phyloP scores from a whole-genome alignment of 768 basidiomycete genomes.

The Hortiboletus flavorubellus region DNA sequence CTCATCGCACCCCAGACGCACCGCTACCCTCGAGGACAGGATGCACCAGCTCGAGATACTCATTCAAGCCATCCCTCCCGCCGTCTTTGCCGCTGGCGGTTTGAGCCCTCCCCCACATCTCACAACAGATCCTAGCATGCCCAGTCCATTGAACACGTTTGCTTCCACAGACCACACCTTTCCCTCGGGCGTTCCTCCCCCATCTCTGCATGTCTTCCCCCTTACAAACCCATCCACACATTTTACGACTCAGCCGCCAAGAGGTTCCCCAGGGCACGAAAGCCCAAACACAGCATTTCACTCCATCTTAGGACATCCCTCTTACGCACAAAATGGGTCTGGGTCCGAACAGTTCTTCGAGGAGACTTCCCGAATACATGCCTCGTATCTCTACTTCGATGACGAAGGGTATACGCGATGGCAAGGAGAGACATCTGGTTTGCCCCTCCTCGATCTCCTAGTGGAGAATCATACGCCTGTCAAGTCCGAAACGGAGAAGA shows the following conservation, averaged over 20 bases:
- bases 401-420: slow-evolving; percentile 85
- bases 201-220: slow-evolving; percentile 72
- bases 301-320: slow-evolving; percentile 37
- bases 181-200: slow-evolving; percentile 68
- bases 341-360: slow-evolving; percentile 47
- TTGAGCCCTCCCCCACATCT: slow-evolving; percentile 34
- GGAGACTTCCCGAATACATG: slow-evolving; percentile 61
- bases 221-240: slow-evolving; percentile 80
- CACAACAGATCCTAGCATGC: slow-evolving; percentile 29
- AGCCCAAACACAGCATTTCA: slow-evolving; percentile 43
- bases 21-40: slow-evolving; percentile 80
- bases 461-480: slow-evolving; percentile 61
- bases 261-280: slow-evolving; percentile 42
- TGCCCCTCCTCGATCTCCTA: slow-evolving; percentile 82
- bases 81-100: slow-evolving; percentile 67
- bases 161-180: slow-evolving; percentile 40
- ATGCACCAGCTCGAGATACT: slow-evolving; percentile 87
- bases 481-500: slow-evolving; percentile 33
- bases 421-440: slow-evolving; percentile 92
- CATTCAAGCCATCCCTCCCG: slow-evolving; percentile 80
- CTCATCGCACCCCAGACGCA: slow-evolving; percentile 46
- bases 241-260: slow-evolving; percentile 50
- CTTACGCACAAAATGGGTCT: slow-evolving; percentile 24
- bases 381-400: slow-evolving; percentile 83
- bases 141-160: slow-evolving; percentile 37